Evolutionary conservation across 306 rosid genomes (phyloP), one percentile per base, ranked within the genome.

Genomic region (Fagus crenata): DNA sequence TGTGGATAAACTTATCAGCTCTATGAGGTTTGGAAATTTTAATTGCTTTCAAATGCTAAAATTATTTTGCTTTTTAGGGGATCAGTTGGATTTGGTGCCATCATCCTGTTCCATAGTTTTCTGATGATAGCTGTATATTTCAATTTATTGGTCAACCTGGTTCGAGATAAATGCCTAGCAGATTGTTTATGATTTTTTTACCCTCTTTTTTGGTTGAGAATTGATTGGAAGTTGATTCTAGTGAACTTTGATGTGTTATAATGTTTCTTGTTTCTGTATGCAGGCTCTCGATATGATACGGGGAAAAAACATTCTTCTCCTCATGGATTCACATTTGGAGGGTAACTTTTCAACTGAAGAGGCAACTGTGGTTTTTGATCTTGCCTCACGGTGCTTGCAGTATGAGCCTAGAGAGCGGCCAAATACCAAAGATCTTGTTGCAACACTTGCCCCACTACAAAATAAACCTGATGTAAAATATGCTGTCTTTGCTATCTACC

Each of bases 281-380:
- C 88, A 92, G 95, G 97, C 95, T 36, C 90, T 92, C 22, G 95
- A 92, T 76, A 88, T 89, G 97, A 92, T 89, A 78, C 83, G 90
- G 71, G 94, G 94, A 14, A 88, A 86, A 83, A 87, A 92, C 83
- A 88, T 81, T 77, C 88, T 80, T 73, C 88, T 86, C 61, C 83
- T 92, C 15, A 92, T 92, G 93, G 97, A 92, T 85, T 92, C 97
- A 33, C 97, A 92, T 77, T 87, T 92, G 88, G 97, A 89, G 85
- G 95, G 97, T 35, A 89, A 89, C 41, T 92, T 86, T 72, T 92
- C 89, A 72, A 85, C 86, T 12, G 93, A 84, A 35, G 95, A 89
- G 84, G 97, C 97, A 53, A 89, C 89, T 32, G 93, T 89, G 72
- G 95, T 89, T 82, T 86, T 92, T 79, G 90, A 82, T 74, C 91